phyloP scores from a whole-genome alignment of 2,329 filamentous ascomycete species.

The Verticillium albo-atrum region DNA sequence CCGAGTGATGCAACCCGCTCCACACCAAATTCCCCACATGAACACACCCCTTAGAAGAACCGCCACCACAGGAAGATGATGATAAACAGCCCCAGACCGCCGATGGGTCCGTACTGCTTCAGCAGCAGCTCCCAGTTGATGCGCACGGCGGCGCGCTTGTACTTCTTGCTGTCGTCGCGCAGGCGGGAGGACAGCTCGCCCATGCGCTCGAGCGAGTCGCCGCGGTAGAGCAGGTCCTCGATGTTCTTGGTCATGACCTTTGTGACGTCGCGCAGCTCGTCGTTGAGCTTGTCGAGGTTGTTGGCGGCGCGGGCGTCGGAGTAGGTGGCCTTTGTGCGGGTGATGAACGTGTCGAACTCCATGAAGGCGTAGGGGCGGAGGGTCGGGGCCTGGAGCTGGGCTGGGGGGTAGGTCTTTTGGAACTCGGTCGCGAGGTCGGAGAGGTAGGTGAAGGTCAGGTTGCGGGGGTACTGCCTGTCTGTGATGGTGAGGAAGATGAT shows the following conservation, averaged over 20 bases:
- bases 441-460: constrained; percentile 97
- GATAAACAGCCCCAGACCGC: constrained; percentile 73
- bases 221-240: constrained; percentile 91
- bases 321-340: constrained; percentile 88
- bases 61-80: constrained; percentile 87
- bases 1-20: background rate
- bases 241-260: constrained; percentile 99
- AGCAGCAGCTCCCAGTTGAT: constrained; percentile 98
- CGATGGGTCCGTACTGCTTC: constrained; percentile 96
- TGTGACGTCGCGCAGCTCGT: constrained; percentile 95
- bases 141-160: constrained; percentile 82
- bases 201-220: constrained; percentile 94
- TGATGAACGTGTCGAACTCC: constrained; percentile 97
- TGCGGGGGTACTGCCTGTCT: constrained; percentile 91
- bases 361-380: constrained; percentile 94
- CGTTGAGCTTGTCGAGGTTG: constrained; percentile 92
- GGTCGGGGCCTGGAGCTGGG: constrained; percentile 67
- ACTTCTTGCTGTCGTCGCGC: constrained; percentile 91
- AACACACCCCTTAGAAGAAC: constrained; percentile 61
- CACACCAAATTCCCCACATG: background rate
- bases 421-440: constrained; percentile 90
- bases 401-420: constrained; percentile 71
- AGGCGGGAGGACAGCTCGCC: constrained; percentile 86
- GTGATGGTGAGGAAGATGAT: constrained; percentile 92
- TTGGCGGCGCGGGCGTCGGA: constrained; percentile 85